phyloP scores from a whole-genome alignment of 192 early-diverging fungal species.

The Jimgerdemannia lactiflua region DNA sequence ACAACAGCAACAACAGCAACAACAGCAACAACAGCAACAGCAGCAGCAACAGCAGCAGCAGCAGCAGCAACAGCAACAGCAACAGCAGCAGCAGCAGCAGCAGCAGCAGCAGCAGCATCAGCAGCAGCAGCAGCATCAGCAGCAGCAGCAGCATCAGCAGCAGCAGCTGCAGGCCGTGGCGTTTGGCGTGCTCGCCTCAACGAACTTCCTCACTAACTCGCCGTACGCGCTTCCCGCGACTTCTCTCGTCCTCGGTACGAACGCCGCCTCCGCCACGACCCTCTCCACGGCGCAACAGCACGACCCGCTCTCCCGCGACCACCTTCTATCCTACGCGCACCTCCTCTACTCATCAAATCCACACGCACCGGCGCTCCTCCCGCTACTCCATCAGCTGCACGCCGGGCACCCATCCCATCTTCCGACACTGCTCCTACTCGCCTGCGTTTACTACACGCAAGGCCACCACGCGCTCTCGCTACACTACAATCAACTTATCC shows the following conservation, averaged over 20 bases:
- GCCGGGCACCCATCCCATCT: conserved; percentile 61
- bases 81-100: neutral
- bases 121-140: neutral
- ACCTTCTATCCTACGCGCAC: conserved; percentile 59
- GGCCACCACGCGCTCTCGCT: conserved; percentile 70
- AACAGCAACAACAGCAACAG: neutral
- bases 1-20: neutral
- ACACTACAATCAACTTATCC: conserved; percentile 78
- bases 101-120: neutral
- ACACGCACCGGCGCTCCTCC: conserved; percentile 46
- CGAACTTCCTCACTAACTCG: conserved; percentile 1
- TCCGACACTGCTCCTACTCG: conserved; percentile 81
- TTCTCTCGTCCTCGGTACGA: conserved; percentile 2
- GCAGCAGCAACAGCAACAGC: neutral
- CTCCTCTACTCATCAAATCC: conserved; percentile 54
- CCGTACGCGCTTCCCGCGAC: neutral
- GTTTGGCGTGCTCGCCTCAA: neutral
- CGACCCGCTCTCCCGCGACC: conserved; percentile 38
- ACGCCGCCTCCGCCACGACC: too few relatives aligned
- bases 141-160: too few relatives aligned
- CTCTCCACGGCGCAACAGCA: neutral
- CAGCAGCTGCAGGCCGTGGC: too few relatives aligned
- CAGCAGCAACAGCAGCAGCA: conserved; percentile 2
- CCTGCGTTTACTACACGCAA: conserved; percentile 84
- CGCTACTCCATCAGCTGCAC: conserved; percentile 51